Conservation (phyloP, 2,329 filamentous ascomycete species). For the Paecilomyces variotii region DNA sequence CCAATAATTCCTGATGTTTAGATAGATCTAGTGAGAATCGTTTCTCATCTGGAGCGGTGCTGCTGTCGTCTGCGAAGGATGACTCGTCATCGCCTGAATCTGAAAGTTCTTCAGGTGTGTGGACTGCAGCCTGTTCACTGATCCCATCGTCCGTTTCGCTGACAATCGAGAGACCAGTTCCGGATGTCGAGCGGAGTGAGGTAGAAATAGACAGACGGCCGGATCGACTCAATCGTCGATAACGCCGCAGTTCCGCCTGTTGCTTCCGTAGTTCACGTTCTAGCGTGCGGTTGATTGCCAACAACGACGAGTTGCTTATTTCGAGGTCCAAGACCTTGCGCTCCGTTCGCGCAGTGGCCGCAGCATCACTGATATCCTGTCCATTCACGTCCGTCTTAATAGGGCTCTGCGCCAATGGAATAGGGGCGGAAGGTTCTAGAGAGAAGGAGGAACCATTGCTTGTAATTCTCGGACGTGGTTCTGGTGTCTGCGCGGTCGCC, state of each 20-base stretch:
- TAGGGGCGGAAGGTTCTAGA: slow-evolving; percentile 32
- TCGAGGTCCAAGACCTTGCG: slow-evolving; percentile 93
- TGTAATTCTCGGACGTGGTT: slow-evolving; percentile 21
- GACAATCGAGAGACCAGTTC: slow-evolving; percentile 37
- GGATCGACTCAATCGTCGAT: slow-evolving; percentile 73
- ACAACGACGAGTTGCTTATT: slow-evolving; percentile 89
- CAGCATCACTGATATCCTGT: slow-evolving; percentile 62
- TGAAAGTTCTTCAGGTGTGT: slow-evolving; percentile 28
- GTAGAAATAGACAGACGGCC: slow-evolving; percentile 60
- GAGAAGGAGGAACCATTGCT: slow-evolving; percentile 26
- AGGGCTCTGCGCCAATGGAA: slow-evolving; percentile 53
- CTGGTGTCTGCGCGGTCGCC: slow-evolving; percentile 18
- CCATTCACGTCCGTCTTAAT: slow-evolving; percentile 35
- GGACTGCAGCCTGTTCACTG: slow-evolving; percentile 22
- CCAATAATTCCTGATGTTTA: slow-evolving; percentile 79
- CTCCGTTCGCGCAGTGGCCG: slow-evolving; percentile 81
- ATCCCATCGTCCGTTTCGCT: slow-evolving; percentile 35
- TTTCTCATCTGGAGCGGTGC: slow-evolving; percentile 61
- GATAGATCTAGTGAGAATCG: slow-evolving; percentile 76
- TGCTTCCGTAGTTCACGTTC: slow-evolving; percentile 90
- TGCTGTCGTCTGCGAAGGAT: slow-evolving; percentile 28
- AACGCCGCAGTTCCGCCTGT: slow-evolving; percentile 77
- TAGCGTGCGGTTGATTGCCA: slow-evolving; percentile 89
- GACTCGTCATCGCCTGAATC: slow-evolving; percentile 33
- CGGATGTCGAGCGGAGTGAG: slow-evolving; percentile 38